Conservation (phyloP, 306 rosid species). For the Argentina anserina region DNA sequence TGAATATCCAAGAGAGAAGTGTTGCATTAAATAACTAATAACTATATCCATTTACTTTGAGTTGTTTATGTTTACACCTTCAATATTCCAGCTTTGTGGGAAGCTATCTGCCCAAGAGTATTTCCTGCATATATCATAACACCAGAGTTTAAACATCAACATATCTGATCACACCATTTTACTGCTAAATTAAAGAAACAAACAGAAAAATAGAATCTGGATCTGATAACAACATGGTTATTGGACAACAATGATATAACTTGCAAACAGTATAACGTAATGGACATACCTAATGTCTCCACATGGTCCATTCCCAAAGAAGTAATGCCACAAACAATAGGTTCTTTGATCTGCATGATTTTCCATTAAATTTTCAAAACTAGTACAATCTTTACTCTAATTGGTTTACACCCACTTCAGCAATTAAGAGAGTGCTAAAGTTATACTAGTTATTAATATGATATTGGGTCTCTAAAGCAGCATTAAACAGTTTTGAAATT, state of each 20-base stretch:
- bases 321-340: conserved; percentile 72
- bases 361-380: conserved; percentile 25
- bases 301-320: conserved; percentile 78
- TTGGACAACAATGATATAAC: too few relatives aligned
- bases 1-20: conserved; percentile 31
- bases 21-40: conserved; percentile 23
- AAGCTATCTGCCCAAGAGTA: conserved; percentile 58
- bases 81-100: conserved; percentile 76
- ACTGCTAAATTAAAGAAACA: too few relatives aligned
- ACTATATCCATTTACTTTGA: conserved; percentile 24
- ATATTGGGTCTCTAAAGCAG: neutral
- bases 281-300: conserved; percentile 52
- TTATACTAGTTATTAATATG: neutral
- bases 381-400: neutral
- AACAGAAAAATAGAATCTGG: too few relatives aligned
- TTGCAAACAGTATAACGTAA: too few relatives aligned
- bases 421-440: neutral
- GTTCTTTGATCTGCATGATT: conserved; percentile 55
- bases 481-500: conserved; percentile 1
- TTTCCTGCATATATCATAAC: conserved; percentile 41
- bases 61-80: conserved; percentile 44
- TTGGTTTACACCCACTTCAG: neutral
- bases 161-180: neutral
- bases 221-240: too few relatives aligned
- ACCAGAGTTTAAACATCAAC: conserved; percentile 8